A percentile compares a stretch with the other conserved stretches of the same genome.
phyloP scores from a whole-genome alignment of 805 yeast genomes.

The Candida golubevii region DNA sequence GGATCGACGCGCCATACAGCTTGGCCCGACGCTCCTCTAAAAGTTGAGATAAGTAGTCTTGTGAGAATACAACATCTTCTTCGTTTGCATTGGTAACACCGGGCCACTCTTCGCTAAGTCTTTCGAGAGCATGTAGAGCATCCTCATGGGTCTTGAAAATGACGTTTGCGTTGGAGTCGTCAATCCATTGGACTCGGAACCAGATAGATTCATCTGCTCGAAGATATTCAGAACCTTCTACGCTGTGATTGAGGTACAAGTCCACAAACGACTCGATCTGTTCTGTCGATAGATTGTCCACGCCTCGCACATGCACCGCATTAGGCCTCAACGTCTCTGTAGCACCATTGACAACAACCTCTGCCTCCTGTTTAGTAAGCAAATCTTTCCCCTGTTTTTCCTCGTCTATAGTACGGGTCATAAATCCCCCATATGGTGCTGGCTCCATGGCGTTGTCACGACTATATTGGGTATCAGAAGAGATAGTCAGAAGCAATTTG shows the following conservation, averaged over 20 bases:
- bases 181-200: slow-evolving; percentile 60
- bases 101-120: slow-evolving; percentile 25
- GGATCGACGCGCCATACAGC: slow-evolving; percentile 35
- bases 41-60: slow-evolving; percentile 20
- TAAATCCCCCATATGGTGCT: slow-evolving; percentile 41
- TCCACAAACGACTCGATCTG: slow-evolving; percentile 57
- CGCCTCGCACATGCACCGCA: slow-evolving; percentile 53
- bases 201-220: slow-evolving; percentile 23
- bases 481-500: too few relatives aligned
- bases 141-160: slow-evolving; percentile 45
- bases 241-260: slow-evolving; percentile 35
- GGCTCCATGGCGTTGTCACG: slow-evolving; percentile 12
- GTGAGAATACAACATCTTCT: slow-evolving; percentile 8
- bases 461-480: too few relatives aligned
- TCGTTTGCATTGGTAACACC: slow-evolving; percentile 3
- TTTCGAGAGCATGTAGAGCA: slow-evolving; percentile 34
- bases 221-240: slow-evolving; percentile 2
- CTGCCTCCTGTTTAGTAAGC: slow-evolving; percentile 30
- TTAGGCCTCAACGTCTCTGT: slow-evolving; percentile 40
- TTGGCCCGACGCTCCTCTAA: slow-evolving; percentile 39
- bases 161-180: slow-evolving; percentile 56
- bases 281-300: slow-evolving; percentile 57
- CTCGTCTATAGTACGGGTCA: slow-evolving; percentile 38
- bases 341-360: slow-evolving; percentile 28
- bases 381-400: slow-evolving; percentile 30